Base-by-base conservation (phyloP, 257 asterid species). In the Echites panduratus region DNA sequence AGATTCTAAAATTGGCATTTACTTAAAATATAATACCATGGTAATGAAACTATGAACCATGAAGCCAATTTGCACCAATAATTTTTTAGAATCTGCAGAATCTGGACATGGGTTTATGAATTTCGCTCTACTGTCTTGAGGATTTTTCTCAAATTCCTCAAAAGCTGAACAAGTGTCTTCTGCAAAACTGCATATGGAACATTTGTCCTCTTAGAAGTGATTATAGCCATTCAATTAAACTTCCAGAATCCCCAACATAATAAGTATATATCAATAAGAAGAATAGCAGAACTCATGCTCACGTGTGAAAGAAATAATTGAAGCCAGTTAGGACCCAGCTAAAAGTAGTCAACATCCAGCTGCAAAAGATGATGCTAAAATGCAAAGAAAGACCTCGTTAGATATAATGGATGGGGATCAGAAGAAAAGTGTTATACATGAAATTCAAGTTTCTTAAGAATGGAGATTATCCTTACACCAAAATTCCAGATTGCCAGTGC, bases 301-400 rank as follows among this genome's bases (percentile, higher is more conserved):
- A 85, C 93, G 70, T 85, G 68, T 84, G 79, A 59, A 82, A 79
- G 79, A 84, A 74, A 76, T 73, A 85, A 78, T 86, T 85, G 65
- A 84, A 65, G 48, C 93, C 90, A 0, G 89, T 84, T 32, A 79
- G 70, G 71, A 84, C 64, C 90, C 90, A 88, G 76, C 76, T 76
- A 32, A 82, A 69, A 50, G 84, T 84, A 19, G 90, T 86, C 72
- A 84, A 72, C 48, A 86, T 81, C 89, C 89, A 87, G 80, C 84
- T 82, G 78, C 80, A 79, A 67, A 85, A 77, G 54, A 85, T 85
- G 57, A 82, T 77, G 79, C 89, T 85, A 77, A 72, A 59, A 79
- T 38, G 17, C 45, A 59, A 54, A 44, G 38, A 68, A 75, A 66
- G 53, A 27, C 63, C 13, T 56, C 26, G 17, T 50, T 49, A 27